Evolutionary conservation across 306 rosid species (phyloP).

Genomic region (Glycyrrhiza uralensis): DNA sequence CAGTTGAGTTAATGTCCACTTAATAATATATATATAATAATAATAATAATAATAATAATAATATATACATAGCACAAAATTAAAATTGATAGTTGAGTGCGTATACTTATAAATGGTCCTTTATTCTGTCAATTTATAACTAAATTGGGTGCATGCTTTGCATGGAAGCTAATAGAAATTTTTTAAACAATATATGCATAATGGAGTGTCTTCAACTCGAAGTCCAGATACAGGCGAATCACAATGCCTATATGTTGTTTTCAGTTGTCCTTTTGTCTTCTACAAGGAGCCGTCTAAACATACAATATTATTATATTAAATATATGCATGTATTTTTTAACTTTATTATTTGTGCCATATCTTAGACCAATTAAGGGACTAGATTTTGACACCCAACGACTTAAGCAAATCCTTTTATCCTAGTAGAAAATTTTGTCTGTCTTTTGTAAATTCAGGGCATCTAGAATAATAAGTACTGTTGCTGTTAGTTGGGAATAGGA

Average conservation of each 20-base stretch:
- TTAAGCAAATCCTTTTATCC: slow-evolving; percentile 9
- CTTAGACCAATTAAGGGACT: slow-evolving; percentile 1
- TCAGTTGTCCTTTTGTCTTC: slow-evolving; percentile 22
- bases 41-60: too few species aligned
- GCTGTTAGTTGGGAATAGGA: not conserved
- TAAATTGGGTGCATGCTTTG: slow-evolving; percentile 34
- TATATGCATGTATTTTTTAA: slow-evolving; percentile 30
- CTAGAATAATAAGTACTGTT: not conserved
- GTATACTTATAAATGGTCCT: too few species aligned
- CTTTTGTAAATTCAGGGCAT: not conserved
- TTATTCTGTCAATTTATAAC: not conserved
- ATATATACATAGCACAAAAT: not conserved
- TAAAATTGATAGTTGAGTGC: not conserved
- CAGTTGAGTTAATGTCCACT: not conserved
- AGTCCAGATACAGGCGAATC: slow-evolving; percentile 24
- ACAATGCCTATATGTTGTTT: slow-evolving; percentile 2
- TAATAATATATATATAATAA: too few species aligned
- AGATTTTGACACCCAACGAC: slow-evolving; percentile 17
- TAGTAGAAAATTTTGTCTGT: not conserved
- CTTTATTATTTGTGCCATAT: not conserved
- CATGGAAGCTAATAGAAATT: slow-evolving; percentile 31
- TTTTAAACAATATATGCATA: not conserved
- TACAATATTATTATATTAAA: not conserved
- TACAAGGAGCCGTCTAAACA: slow-evolving; percentile 29
- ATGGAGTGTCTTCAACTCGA: slow-evolving; percentile 51